Conservation (phyloP, 1,284 basidiomycete species). For the Nidula niveotomentosa region DNA sequence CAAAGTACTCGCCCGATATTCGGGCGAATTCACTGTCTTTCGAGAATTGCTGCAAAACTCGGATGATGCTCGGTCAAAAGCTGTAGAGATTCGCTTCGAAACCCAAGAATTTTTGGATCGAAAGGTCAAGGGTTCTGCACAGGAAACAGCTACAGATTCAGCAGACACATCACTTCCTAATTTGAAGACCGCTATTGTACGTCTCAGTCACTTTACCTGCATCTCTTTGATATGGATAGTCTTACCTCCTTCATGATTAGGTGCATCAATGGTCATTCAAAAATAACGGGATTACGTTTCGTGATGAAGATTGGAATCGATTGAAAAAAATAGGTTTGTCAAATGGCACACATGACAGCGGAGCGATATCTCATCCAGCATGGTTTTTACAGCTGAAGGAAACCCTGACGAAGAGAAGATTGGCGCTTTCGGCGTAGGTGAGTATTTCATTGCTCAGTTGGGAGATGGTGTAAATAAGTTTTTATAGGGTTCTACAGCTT, state of each 20-base stretch:
- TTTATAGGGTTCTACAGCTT: constrained; percentile 73
- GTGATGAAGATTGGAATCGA: constrained; percentile 85
- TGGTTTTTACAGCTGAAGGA: constrained; percentile 71
- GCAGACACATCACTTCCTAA: too few relatives aligned
- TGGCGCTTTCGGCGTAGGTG: constrained; percentile 84
- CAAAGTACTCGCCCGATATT: constrained; percentile 93
- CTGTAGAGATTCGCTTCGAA: constrained; percentile 83
- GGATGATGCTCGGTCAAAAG: constrained; percentile 86
- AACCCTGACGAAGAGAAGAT: constrained; percentile 87
- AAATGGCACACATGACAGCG: too few relatives aligned
- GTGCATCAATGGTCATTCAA: constrained; percentile 78
- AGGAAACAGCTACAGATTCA: too few relatives aligned
- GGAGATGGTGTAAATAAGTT: not conserved
- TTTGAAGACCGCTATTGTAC: not conserved
- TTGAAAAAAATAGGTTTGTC: constrained; percentile 82
- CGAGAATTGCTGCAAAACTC: constrained; percentile 94
- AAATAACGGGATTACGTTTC: constrained; percentile 85
- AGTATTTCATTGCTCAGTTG: constrained; percentile 18
- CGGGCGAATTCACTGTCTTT: constrained; percentile 93
- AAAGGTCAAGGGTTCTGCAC: too few relatives aligned
- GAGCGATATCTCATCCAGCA: too few relatives aligned
- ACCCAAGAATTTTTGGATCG: constrained; percentile 54
- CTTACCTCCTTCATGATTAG: constrained; percentile 25
- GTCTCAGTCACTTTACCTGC: too few relatives aligned
- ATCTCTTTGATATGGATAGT: not conserved